Evolutionary conservation across 805 yeast genomes (phyloP).

Genomic region (Teunomyces stri): DNA sequence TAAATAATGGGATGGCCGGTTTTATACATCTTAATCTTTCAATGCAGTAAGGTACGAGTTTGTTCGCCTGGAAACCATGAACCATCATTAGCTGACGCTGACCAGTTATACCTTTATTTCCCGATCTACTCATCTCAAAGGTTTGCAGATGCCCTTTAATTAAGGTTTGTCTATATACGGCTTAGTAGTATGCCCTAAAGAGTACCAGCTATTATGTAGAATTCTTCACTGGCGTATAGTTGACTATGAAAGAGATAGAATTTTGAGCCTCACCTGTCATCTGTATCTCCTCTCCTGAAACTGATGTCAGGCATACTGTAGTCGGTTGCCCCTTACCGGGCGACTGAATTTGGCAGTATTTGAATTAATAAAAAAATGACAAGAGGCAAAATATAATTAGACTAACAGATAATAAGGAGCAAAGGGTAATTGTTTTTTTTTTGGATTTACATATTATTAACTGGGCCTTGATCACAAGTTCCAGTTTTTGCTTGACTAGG

Average conservation of each 20-base stretch:
- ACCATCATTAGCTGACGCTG: too few relatives aligned
- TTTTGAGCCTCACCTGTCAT: background rate
- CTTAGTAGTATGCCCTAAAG: background rate
- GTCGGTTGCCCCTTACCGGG: background rate
- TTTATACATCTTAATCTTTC: background rate
- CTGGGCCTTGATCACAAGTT: background rate
- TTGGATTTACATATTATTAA: background rate
- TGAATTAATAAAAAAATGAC: background rate
- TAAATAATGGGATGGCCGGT: background rate
- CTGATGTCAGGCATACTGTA: background rate
- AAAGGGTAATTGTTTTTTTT: background rate
- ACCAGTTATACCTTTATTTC: too few relatives aligned
- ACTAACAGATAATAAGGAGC: background rate
- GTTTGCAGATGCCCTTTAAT: background rate
- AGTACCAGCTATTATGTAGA: background rate
- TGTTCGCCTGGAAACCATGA: background rate
- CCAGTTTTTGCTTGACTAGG: background rate
- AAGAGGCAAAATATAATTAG: background rate
- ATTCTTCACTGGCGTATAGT: background rate
- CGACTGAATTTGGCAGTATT: background rate
- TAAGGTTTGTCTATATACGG: background rate
- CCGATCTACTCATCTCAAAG: background rate
- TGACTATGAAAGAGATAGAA: background rate
- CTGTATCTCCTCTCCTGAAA: background rate
- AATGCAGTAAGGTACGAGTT: background rate